Percentiles rank a stretch among this genome's conserved stretches.
These are phyloP conservation scores for Rhododendron henanense DNA, from an alignment of 148 eudicot genomes.

Conservation along the genomic window DNA sequence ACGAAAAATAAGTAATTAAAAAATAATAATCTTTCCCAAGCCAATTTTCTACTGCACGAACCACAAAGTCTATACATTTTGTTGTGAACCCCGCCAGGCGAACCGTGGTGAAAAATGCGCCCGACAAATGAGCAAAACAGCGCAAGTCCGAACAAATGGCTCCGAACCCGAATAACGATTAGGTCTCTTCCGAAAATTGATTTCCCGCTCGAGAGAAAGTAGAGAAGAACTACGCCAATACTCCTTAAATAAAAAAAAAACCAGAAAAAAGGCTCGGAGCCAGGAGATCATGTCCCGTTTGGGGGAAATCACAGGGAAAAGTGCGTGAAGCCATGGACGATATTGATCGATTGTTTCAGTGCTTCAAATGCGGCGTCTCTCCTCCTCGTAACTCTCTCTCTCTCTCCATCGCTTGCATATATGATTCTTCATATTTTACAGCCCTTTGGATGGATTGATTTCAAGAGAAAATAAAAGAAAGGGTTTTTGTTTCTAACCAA, in stretches of 20 bases:
- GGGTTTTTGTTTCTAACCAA: no score
- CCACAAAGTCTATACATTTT: no score
- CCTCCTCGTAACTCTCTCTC: constrained; percentile 64
- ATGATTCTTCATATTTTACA: not conserved
- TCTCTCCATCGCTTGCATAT: not conserved
- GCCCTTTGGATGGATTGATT: no score
- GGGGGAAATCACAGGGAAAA: not conserved
- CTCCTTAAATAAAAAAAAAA: not conserved
- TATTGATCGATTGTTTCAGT: constrained; percentile 79
- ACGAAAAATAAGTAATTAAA: no score
- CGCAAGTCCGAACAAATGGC: not conserved
- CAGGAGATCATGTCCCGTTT: not conserved
- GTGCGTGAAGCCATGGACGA: constrained; percentile 54
- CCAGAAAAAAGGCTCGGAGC: not conserved
- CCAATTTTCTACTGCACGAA: no score
- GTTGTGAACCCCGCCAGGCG: no score
- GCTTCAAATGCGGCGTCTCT: constrained; percentile 95
- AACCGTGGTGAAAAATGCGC: no score
- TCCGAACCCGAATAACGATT: not conserved
- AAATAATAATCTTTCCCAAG: no score
- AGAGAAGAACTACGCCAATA: not conserved
- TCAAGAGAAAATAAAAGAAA: no score
- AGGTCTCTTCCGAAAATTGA: not conserved
- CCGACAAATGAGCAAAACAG: no score
- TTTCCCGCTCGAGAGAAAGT: constrained; percentile 13